These are phyloP conservation scores for Nemania sp. DNA, from an alignment of 2,329 filamentous ascomycete species.

Conservation along the genomic window DNA sequence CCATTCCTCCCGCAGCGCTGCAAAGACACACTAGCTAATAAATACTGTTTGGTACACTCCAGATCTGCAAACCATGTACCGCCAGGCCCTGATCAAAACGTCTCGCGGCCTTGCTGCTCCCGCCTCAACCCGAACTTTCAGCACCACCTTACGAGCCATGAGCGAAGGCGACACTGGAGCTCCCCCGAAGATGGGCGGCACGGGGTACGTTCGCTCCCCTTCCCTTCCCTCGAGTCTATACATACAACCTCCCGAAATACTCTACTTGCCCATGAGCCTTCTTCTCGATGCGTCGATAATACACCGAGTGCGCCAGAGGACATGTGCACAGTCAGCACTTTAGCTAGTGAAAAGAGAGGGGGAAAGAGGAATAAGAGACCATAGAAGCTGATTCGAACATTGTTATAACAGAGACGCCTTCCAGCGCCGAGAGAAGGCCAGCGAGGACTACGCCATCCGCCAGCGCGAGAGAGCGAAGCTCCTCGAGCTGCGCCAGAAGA, in stretches of 20 bases:
- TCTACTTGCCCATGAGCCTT: too few relatives aligned
- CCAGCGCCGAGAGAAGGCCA: conserved; percentile 86
- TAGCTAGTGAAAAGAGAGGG: background rate
- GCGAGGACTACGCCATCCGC: conserved; percentile 82
- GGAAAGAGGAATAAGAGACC: conserved; percentile 13
- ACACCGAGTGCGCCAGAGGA: too few relatives aligned
- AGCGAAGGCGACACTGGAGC: conserved; percentile 70
- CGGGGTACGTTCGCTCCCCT: conserved; percentile 50
- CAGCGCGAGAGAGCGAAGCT: conserved; percentile 93
- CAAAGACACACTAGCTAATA: conserved; percentile 16
- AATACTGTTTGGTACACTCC: too few relatives aligned
- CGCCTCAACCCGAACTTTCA: conserved; percentile 60
- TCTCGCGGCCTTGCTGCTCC: conserved; percentile 57
- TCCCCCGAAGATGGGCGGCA: conserved; percentile 56
- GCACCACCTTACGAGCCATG: conserved; percentile 66
- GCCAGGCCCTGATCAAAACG: conserved; percentile 62
- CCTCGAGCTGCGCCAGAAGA: conserved; percentile 69
- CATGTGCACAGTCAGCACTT: too few relatives aligned
- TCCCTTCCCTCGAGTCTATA: background rate
- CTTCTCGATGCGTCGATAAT: too few relatives aligned
- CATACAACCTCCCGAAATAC: background rate
- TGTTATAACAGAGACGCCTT: conserved; percentile 75
- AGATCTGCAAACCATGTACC: conserved; percentile 63
- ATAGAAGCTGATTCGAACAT: background rate
- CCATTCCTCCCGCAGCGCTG: background rate